These are phyloP conservation scores for Entomortierella chlamydospora DNA, from an alignment of 192 early-diverging fungal genomes.

Conservation along the genomic window DNA sequence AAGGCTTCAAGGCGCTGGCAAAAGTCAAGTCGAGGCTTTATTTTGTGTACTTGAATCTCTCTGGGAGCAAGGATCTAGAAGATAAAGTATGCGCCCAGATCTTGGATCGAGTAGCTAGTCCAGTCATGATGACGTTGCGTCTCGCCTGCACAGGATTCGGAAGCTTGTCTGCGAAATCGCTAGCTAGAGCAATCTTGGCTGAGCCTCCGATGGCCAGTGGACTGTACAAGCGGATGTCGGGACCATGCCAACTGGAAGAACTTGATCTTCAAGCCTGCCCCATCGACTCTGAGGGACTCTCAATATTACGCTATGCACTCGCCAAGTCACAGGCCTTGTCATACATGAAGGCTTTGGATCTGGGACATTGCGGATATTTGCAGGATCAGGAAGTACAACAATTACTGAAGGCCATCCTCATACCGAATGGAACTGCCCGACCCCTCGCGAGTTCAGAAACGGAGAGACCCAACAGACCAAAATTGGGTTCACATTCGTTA, in stretches of 20 bases:
- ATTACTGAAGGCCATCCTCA: constrained; percentile 10
- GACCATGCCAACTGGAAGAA: constrained; percentile 25
- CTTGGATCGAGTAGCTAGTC: constrained; percentile 19
- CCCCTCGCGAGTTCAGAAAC: not conserved
- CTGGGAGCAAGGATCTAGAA: constrained; percentile 20
- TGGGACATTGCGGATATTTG: constrained; percentile 34
- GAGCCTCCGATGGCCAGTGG: not conserved
- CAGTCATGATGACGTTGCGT: constrained; percentile 24
- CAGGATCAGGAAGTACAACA: constrained; percentile 12
- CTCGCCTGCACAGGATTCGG: constrained; percentile 45
- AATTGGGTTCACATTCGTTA: constrained; percentile 3
- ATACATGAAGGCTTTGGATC: constrained; percentile 21
- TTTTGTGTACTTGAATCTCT: constrained; percentile 35
- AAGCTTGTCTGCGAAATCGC: constrained; percentile 18
- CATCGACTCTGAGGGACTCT: constrained; percentile 21
- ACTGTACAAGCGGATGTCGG: not conserved
- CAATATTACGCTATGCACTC: constrained; percentile 10
- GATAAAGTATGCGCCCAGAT: constrained; percentile 37
- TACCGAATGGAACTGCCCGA: constrained; percentile 20
- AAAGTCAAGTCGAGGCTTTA: constrained; percentile 26
- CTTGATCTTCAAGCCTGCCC: constrained; percentile 41
- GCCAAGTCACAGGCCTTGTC: not conserved
- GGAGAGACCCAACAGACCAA: not conserved
- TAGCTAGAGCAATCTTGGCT: constrained; percentile 4
- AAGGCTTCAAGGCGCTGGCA: constrained; percentile 36